A percentile compares a stretch with the other conserved stretches of the same genome.
phyloP scores from a whole-genome alignment of 495 filamentous ascomycete genomes.

The Penicillium psychrofluorescens region DNA sequence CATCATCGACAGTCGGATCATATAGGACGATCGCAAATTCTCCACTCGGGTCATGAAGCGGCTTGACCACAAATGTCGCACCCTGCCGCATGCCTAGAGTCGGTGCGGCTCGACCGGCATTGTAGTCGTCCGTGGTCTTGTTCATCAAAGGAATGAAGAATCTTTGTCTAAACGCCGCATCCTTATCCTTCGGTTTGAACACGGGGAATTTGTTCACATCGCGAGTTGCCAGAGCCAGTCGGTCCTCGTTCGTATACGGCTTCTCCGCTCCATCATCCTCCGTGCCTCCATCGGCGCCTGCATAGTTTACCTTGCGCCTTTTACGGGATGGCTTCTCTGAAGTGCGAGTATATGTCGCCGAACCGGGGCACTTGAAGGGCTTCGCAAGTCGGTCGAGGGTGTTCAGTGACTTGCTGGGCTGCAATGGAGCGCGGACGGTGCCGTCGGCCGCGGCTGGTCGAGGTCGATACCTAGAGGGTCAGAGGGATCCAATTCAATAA shows the following conservation, averaged over 20 bases:
- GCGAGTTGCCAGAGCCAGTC: conserved; percentile 76
- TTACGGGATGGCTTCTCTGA: conserved; percentile 82
- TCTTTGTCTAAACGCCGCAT: conserved; percentile 66
- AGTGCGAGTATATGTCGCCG: conserved; percentile 59
- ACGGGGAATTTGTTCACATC: conserved; percentile 87
- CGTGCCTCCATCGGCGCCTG: conserved; percentile 62
- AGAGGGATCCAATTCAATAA: conserved; percentile 4
- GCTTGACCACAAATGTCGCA: conserved; percentile 78
- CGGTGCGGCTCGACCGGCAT: conserved; percentile 71
- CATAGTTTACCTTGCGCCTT: conserved; percentile 82
- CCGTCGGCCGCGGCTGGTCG: conserved; percentile 20
- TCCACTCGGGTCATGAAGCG: conserved; percentile 88
- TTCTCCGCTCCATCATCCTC: conserved; percentile 67
- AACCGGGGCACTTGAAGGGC: conserved; percentile 92
- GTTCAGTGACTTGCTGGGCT: conserved; percentile 30
- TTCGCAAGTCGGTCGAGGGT: conserved; percentile 66
- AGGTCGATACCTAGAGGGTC: conserved; percentile 35
- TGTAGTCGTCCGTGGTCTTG: conserved; percentile 64
- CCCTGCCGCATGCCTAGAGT: conserved; percentile 80
- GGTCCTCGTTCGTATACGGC: conserved; percentile 81
- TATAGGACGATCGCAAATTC: conserved; percentile 96
- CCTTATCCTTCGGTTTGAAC: conserved; percentile 85
- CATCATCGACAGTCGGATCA: conserved; percentile 90
- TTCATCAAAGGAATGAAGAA: conserved; percentile 85
- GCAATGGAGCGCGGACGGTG: conserved; percentile 30